phyloP scores from a whole-genome alignment of 1,284 basidiomycete species.

The Pseudozyma pruni region DNA sequence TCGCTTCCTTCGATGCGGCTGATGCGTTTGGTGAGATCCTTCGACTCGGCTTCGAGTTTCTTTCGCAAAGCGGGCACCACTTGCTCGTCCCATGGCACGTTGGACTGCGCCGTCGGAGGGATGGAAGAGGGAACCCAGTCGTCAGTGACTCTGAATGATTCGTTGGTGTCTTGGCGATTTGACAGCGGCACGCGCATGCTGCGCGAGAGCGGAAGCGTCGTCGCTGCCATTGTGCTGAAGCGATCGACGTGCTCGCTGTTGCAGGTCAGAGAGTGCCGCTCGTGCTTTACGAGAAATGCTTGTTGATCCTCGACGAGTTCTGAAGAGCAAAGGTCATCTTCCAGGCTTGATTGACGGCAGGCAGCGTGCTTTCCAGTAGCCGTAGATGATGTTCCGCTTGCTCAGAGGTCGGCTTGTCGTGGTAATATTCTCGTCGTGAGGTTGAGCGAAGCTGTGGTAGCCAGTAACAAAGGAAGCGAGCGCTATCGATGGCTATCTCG shows the following conservation, averaged over 20 bases:
- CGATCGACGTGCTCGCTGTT: no score
- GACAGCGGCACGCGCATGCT: conserved; percentile 22
- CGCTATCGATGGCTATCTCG: no score
- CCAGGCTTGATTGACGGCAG: no score
- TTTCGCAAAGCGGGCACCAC: conserved; percentile 51
- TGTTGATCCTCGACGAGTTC: no score
- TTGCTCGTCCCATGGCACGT: conserved; percentile 52
- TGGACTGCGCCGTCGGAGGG: conserved; percentile 14
- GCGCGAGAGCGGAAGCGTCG: conserved; percentile 32
- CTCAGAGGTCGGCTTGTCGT: no score
- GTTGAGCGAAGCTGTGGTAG: no score
- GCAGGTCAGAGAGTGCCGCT: no score
- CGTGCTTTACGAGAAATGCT: no score
- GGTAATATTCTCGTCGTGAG: no score
- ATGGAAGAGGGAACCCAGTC: conserved; percentile 47
- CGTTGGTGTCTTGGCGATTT: conserved; percentile 14
- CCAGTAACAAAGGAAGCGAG: no score
- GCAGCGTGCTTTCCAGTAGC: no score
- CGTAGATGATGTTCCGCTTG: no score
- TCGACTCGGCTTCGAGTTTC: conserved; percentile 48
- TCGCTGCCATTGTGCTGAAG: conserved; percentile 19
- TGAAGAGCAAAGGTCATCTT: neutral
- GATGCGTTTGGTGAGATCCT: conserved; percentile 40
- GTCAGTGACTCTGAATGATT: conserved; percentile 9
- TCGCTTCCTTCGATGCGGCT: conserved; percentile 45